These are phyloP conservation scores for Myrmaecium sp. DNA, from an alignment of 2,329 filamentous ascomycete genomes.

Conservation along the genomic window DNA sequence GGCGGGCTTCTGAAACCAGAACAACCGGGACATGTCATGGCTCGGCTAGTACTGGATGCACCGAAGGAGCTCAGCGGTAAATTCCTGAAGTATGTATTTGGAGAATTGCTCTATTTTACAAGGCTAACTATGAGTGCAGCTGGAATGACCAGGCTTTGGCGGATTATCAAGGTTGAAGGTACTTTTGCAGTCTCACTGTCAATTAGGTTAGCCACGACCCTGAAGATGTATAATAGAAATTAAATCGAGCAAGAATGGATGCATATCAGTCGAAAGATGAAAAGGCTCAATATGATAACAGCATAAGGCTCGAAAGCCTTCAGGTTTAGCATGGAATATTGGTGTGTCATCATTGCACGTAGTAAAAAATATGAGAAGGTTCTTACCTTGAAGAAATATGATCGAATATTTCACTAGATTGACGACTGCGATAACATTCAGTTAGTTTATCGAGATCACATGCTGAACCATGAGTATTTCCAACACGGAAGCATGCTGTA, in stretches of 20 bases:
- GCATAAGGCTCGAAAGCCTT: conserved; percentile 8
- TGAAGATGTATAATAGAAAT: neutral
- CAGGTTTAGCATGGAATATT: conserved; percentile 14
- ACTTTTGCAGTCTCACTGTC: neutral
- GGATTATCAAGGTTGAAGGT: conserved; percentile 4
- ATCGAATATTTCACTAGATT: no score
- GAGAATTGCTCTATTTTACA: no score
- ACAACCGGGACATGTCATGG: conserved; percentile 74
- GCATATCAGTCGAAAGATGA: conserved; percentile 10
- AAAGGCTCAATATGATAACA: conserved; percentile 7
- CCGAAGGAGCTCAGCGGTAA: conserved; percentile 55
- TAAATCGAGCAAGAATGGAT: conserved; percentile 1
- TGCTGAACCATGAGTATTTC: no score
- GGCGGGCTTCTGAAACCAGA: conserved; percentile 66
- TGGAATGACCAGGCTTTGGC: conserved; percentile 6
- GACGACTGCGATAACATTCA: no score
- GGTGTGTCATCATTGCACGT: conserved; percentile 9
- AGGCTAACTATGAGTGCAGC: conserved; percentile 3
- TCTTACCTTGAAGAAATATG: no score
- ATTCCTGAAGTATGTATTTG: conserved; percentile 46
- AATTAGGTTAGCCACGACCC: neutral
- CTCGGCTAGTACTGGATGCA: conserved; percentile 52
- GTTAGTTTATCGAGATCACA: no score
- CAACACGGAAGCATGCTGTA: no score
- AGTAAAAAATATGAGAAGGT: neutral